Base-by-base conservation (phyloP, 2,329 filamentous ascomycete genomes). In the Polychaeton citri region DNA sequence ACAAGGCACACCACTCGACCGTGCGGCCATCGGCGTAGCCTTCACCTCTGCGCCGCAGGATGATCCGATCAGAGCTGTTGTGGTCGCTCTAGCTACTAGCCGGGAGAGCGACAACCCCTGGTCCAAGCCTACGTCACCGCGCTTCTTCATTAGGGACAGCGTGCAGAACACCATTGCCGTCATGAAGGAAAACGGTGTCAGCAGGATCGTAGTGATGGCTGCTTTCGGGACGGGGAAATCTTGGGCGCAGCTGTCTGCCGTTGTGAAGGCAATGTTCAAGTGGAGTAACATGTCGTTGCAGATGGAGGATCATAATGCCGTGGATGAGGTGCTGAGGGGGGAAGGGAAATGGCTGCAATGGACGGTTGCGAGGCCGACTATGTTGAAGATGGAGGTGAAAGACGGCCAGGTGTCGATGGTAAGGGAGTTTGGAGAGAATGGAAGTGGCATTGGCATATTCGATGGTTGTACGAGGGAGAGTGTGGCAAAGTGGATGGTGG, bases 171-270 rank as follows among this genome's bases (percentile, higher is more conserved):
- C 61, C 3, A 43, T 63, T 9, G 41, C 51, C 1, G 53, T 48
- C 3, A 65, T 65, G 58, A 52, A 59, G 34, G 49, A 54, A 13
- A 52, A 54, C 33, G 49, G 49, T 0, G 52, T 58, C 34, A 41
- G 32, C 6, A 70, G 67, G 35, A 44, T 72, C 2, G 58, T 73
- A 18, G 55, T 69, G 33, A 62, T 74, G 51, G 68, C 64, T 9
- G 62, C 66, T 1, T 63, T 68, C 40, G 71, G 71, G 8, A 61
- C 64, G 1, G 67, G 63, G 0, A 50, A 57, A 19, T 71, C 68
- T 4, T 65, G 57, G 49, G 18, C 38, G 0, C 60, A 62, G 34
- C 46, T 71, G 38, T 51, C 60, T 30, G 60, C 54, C 21, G 50
- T 63, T 1, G 45, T 72, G 43, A 57, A 61, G 12, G 37, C 60